These are phyloP conservation scores for Ogataea pini DNA, from an alignment of 805 yeast genomes.

Conservation along the genomic window DNA sequence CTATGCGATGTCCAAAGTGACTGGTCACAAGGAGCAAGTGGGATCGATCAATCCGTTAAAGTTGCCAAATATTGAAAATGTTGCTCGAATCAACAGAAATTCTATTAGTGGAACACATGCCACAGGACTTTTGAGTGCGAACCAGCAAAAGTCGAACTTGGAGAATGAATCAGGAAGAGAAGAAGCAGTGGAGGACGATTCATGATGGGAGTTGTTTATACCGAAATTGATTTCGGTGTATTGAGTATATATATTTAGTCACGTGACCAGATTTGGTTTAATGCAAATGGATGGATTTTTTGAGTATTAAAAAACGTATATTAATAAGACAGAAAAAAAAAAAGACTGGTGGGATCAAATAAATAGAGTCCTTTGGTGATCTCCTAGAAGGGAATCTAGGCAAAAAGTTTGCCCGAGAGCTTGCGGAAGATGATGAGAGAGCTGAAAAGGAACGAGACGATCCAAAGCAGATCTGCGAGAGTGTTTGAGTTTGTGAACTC, in stretches of 20 bases:
- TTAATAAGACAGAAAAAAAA: neutral
- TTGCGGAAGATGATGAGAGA: constrained; percentile 69
- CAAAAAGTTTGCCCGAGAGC: constrained; percentile 49
- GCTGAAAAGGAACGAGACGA: constrained; percentile 65
- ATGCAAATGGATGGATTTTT: neutral
- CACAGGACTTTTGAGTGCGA: constrained; percentile 41
- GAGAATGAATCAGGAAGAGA: constrained; percentile 49
- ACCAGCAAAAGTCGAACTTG: constrained; percentile 53
- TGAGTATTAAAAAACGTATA: neutral
- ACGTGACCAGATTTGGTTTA: neutral
- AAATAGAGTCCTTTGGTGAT: neutral
- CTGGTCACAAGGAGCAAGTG: constrained; percentile 43
- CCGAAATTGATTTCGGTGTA: too few relatives aligned
- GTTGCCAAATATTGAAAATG: constrained; percentile 58
- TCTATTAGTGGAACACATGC: constrained; percentile 51
- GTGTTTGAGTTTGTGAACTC: constrained; percentile 15
- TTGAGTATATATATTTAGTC: neutral
- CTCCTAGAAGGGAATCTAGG: too few relatives aligned
- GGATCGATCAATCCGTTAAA: constrained; percentile 39
- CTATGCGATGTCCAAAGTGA: constrained; percentile 77
- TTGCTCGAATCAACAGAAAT: constrained; percentile 59
- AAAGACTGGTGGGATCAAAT: neutral
- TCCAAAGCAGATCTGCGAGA: constrained; percentile 50
- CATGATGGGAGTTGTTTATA: too few relatives aligned
- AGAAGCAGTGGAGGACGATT: constrained; percentile 23